Evolutionary conservation across 225 moss, liverwort and hornwort species (phyloP), one percentile per base, ranked within the genome.

Genomic region (Bryum argenteum): DNA sequence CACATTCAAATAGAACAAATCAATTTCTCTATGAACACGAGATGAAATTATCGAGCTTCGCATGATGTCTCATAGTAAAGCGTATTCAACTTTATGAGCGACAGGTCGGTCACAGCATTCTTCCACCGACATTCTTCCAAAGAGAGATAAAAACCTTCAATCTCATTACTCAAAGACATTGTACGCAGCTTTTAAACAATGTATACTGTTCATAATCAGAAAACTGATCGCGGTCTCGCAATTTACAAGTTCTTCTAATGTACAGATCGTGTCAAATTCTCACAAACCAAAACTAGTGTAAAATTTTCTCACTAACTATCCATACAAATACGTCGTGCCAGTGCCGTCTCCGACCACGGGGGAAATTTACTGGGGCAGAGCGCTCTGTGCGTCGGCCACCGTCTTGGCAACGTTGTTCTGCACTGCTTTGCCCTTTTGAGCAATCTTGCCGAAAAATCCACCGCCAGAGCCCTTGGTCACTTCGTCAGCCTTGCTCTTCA

Each of bases 401-500:
- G 13, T 67, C 54, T 14, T 71, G 8, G 33, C 33, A 33, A 33
- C 33, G 33, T 33, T 33, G 33, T 33, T 33, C 33, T 33, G 33
- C 33, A 33, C 1, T 5, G 16, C 48, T 6, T 48, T 48, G 48
- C 17, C 58, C 39, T 85, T 76, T 79, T 82, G 82, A 58, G 70
- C 71, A 50, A 85, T 85, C 63, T 85, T 85, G 2, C 79, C 79
- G 50, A 82, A 85, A 39, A 85, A 79, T 0, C 85, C 85, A 10
- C 73, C 73, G 9, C 21, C 48, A 1, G 21, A 0, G 3, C 40
- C 17, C 39, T 66, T 65, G 6, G 81, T 78, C 1, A 56, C 16
- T 0, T 5, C 48, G 5, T 33, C 33, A 6, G 33, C 33, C 33
- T 33, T 33, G 33, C 33, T 33, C 33, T 33, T 33, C 33, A 33